Evolutionary conservation across 345 rosid species (phyloP).

Genomic region (Eucalyptus erythrocorys): DNA sequence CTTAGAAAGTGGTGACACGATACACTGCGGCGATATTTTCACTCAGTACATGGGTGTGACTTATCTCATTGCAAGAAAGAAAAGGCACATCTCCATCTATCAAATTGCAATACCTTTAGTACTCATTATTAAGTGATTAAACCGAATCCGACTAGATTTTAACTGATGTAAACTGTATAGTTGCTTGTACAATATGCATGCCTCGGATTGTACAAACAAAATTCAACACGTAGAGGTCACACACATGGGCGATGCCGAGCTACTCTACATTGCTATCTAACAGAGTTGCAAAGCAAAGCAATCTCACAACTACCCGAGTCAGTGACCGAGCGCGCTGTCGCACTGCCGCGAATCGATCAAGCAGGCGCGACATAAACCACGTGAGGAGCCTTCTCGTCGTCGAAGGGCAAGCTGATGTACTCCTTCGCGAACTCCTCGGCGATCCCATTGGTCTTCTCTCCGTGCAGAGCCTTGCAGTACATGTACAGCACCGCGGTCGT

Average conservation of each 20-base stretch:
- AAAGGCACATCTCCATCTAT: neutral
- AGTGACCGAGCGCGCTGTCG: neutral
- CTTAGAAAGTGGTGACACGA: neutral
- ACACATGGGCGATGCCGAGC: neutral
- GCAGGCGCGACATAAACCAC: conserved; percentile 9
- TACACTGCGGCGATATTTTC: accelerated
- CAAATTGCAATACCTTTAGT: neutral
- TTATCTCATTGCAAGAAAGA: neutral
- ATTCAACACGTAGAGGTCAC: neutral
- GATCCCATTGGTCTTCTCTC: conserved; percentile 65
- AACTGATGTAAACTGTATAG: neutral
- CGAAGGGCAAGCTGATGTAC: conserved; percentile 69
- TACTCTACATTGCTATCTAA: neutral
- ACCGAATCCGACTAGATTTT: neutral
- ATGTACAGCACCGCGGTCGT: conserved; percentile 49
- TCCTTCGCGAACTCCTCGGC: conserved; percentile 61
- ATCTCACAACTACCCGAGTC: neutral
- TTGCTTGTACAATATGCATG: neutral
- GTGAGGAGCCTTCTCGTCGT: conserved; percentile 57
- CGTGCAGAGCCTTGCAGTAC: conserved; percentile 54
- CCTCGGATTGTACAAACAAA: neutral
- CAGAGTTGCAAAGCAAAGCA: neutral
- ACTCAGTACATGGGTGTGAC: neutral
- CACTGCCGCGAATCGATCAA: neutral
- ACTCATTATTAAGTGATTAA: neutral